Conservation (phyloP, 768 basidiomycete genomes). For the Mycena indigotica region DNA sequence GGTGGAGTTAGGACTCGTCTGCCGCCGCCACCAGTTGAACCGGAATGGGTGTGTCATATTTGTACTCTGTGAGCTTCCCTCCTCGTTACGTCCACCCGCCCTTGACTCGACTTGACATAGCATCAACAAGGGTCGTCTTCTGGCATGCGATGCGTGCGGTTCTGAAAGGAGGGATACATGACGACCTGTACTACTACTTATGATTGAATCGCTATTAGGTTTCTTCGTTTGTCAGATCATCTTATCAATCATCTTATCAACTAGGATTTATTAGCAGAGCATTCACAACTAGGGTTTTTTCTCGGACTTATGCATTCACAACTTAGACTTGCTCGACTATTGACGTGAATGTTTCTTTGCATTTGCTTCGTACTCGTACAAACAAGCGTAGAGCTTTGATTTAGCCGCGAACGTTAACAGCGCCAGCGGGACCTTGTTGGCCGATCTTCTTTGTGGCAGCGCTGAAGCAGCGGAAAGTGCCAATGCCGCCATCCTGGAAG, state of each 20-base stretch:
- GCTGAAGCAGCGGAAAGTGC: slow-evolving; percentile 1
- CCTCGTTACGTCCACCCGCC: neutral
- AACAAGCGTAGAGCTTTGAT: no score
- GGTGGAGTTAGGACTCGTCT: slow-evolving; percentile 21
- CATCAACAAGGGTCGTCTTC: slow-evolving; percentile 51
- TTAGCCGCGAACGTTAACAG: neutral
- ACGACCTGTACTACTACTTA: no score
- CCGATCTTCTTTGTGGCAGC: neutral
- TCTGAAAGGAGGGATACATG: slow-evolving; percentile 29
- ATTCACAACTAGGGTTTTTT: no score
- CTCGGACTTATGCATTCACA: no score
- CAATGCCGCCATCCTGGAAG: neutral
- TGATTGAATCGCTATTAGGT: no score
- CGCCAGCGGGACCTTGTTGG: neutral
- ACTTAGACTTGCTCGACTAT: no score
- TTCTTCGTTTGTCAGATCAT: no score
- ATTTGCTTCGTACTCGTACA: no score
- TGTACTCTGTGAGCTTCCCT: slow-evolving; percentile 62
- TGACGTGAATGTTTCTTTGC: no score
- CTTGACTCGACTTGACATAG: slow-evolving; percentile 34
- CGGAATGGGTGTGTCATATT: slow-evolving; percentile 54
- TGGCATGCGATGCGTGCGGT: slow-evolving; percentile 64
- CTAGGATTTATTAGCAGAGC: no score
- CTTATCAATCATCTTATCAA: no score
- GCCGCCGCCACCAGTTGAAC: neutral